Percentiles rank a stretch among this genome's conserved stretches.
phyloP scores from a whole-genome alignment of 129 eudicot species.

The Pittosporum tobira region DNA sequence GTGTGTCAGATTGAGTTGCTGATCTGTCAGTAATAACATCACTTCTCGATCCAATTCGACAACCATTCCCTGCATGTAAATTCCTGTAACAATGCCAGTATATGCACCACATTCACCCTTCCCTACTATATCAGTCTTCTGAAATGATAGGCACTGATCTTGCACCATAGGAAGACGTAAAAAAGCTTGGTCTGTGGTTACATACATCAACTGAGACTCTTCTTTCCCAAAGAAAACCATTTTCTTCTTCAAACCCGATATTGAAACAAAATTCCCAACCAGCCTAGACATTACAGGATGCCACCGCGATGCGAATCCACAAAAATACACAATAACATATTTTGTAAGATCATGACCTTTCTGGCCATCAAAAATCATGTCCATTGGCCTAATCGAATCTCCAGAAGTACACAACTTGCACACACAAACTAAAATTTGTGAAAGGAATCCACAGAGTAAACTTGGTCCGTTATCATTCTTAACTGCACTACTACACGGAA shows the following conservation, averaged over 20 bases:
- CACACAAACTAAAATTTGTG: constrained; percentile 46
- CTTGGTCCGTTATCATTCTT: constrained; percentile 4
- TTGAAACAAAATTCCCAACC: constrained; percentile 31
- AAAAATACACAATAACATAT: constrained; percentile 40
- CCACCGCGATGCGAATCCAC: constrained; percentile 57
- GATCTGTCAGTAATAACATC: constrained; percentile 60
- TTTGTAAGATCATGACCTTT: constrained; percentile 33
- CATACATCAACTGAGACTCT: constrained; percentile 58
- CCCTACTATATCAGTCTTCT: constrained; percentile 19
- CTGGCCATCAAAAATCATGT: constrained; percentile 8
- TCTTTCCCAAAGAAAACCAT: constrained; percentile 61
- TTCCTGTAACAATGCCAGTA: constrained; percentile 59
- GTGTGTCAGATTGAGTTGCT: constrained; percentile 46
- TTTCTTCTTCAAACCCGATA: constrained; percentile 69
- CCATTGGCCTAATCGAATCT: constrained; percentile 5
- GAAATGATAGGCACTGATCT: not conserved
- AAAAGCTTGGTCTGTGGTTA: constrained; percentile 36
- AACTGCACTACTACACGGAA: constrained; percentile 41
- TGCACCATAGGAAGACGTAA: constrained; percentile 26
- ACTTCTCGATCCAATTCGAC: constrained; percentile 69
- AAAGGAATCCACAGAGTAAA: constrained; percentile 48
- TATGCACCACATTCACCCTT: constrained; percentile 45
- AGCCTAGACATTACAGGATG: constrained; percentile 50
- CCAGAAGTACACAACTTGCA: constrained; percentile 46
- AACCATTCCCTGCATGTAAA: constrained; percentile 72